Percentiles rank a stretch among this genome's conserved stretches.
Evolutionary conservation across 169 alveolate genomes (phyloP).

Genomic region (Perkinsus chesapeaki): DNA sequence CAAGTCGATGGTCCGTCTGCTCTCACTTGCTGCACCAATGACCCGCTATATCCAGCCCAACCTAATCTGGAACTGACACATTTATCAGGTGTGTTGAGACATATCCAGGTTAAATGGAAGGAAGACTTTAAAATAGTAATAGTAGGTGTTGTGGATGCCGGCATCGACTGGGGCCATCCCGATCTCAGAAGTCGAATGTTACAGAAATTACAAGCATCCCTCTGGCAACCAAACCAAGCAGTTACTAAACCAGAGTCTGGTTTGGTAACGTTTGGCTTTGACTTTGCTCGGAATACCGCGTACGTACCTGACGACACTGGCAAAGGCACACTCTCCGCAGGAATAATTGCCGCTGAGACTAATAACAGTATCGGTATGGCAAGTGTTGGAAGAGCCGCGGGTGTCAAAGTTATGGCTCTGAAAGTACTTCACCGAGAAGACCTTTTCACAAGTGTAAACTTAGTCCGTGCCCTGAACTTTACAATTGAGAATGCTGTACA

Average conservation of each 20-base stretch:
- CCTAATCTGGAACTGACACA: constrained; percentile 11
- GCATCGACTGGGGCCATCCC: constrained; percentile 35
- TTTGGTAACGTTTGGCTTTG: constrained; percentile 35
- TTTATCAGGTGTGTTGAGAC: background rate
- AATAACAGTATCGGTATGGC: constrained; percentile 20
- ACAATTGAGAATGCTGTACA: constrained; percentile 27
- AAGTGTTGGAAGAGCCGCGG: constrained; percentile 13
- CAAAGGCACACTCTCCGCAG: constrained; percentile 45
- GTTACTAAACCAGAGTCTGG: too few relatives aligned
- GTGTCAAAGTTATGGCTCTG: constrained; percentile 29
- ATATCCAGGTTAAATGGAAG: background rate
- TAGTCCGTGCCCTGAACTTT: constrained; percentile 28
- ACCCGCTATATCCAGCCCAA: constrained; percentile 19
- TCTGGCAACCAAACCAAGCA: too few relatives aligned
- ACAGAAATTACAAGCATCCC: constrained; percentile 21
- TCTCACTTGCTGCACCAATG: constrained; percentile 24
- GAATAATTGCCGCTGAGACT: constrained; percentile 35
- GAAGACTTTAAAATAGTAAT: constrained; percentile 19
- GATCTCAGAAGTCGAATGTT: constrained; percentile 27
- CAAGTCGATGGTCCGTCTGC: constrained; percentile 11
- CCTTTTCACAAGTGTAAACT: constrained; percentile 15
- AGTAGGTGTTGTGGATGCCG: constrained; percentile 36
- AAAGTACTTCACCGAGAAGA: constrained; percentile 25
- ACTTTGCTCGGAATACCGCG: constrained; percentile 28
- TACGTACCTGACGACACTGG: constrained; percentile 31